Evolutionary conservation across 2,329 filamentous ascomycete genomes (phyloP).

Genomic region (Pezicula neosporulosa): DNA sequence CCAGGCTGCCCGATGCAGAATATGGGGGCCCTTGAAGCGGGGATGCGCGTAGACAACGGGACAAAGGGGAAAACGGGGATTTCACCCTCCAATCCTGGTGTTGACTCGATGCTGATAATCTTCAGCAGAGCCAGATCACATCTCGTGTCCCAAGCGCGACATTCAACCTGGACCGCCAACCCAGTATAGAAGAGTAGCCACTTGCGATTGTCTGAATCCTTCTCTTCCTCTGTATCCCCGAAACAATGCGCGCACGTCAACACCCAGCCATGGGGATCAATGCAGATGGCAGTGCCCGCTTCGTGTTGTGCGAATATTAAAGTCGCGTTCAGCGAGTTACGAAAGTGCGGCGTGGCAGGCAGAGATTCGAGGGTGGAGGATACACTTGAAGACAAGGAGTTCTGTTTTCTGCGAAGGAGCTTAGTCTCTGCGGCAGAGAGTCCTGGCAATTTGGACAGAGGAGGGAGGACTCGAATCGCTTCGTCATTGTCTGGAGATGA

Average conservation of each 20-base stretch:
- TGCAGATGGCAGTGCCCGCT: conserved; percentile 48
- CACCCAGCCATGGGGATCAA: conserved; percentile 39
- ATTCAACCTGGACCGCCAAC: conserved; percentile 34
- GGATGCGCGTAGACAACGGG: not conserved
- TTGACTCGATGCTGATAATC: conserved; percentile 30
- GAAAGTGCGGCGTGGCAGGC: not conserved
- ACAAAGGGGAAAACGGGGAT: not conserved
- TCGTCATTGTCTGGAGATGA: too few species aligned
- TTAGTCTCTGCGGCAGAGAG: not conserved
- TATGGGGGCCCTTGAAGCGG: not conserved
- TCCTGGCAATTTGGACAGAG: not conserved
- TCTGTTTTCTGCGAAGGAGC: not conserved
- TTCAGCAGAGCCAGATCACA: conserved; percentile 44
- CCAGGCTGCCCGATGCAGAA: conserved; percentile 39
- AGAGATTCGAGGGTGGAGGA: not conserved
- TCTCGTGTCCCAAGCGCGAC: conserved; percentile 29
- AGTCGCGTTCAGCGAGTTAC: conserved; percentile 21
- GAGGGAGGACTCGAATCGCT: too few species aligned
- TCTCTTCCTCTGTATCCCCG: conserved; percentile 35
- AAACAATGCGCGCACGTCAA: conserved; percentile 50
- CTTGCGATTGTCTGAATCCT: conserved; percentile 24
- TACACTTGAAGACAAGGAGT: not conserved
- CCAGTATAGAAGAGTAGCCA: conserved; percentile 39
- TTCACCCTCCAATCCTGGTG: not conserved
- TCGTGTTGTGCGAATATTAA: conserved; percentile 46